phyloP scores from a whole-genome alignment of 495 filamentous ascomycete genomes.

The Aspergillus indologenus region DNA sequence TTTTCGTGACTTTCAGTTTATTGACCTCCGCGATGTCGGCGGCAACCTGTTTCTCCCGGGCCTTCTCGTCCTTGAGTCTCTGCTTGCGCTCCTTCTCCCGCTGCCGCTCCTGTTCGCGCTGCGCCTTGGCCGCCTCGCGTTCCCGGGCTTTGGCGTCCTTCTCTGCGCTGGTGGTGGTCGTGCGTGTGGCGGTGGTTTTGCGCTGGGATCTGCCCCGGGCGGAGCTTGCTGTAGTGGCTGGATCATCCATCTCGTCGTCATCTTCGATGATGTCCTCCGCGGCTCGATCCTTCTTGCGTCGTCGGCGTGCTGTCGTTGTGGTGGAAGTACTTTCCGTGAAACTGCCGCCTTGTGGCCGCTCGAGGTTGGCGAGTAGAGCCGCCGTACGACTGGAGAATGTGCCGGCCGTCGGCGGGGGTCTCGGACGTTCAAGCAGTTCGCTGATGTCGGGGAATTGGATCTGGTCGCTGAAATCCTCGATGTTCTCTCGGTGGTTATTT shows the following conservation, averaged over 20 bases:
- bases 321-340: neutral
- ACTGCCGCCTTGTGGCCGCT: slow-evolving; percentile 11
- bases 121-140: slow-evolving; percentile 42
- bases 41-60: slow-evolving; percentile 60
- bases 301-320: slow-evolving; percentile 1
- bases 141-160: slow-evolving; percentile 58
- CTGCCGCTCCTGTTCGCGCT: slow-evolving; percentile 45
- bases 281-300: slow-evolving; percentile 7
- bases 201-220: slow-evolving; percentile 19
- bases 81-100: slow-evolving; percentile 50
- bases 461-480: slow-evolving; percentile 42
- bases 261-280: slow-evolving; percentile 18
- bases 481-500: slow-evolving; percentile 21
- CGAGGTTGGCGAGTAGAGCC: slow-evolving; percentile 34
- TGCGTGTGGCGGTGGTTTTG: slow-evolving; percentile 33
- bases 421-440: slow-evolving; percentile 22
- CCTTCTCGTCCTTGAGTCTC: slow-evolving; percentile 52
- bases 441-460: slow-evolving; percentile 29
- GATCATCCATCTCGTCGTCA: slow-evolving; percentile 23
- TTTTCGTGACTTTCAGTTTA: slow-evolving; percentile 72
- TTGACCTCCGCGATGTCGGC: slow-evolving; percentile 73
- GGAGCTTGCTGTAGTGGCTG: neutral
- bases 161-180: slow-evolving; percentile 35
- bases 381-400: slow-evolving; percentile 41
- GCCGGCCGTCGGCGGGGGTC: slow-evolving; percentile 9